Conservation (phyloP, 768 basidiomycete genomes). For the Suillus discolor region DNA sequence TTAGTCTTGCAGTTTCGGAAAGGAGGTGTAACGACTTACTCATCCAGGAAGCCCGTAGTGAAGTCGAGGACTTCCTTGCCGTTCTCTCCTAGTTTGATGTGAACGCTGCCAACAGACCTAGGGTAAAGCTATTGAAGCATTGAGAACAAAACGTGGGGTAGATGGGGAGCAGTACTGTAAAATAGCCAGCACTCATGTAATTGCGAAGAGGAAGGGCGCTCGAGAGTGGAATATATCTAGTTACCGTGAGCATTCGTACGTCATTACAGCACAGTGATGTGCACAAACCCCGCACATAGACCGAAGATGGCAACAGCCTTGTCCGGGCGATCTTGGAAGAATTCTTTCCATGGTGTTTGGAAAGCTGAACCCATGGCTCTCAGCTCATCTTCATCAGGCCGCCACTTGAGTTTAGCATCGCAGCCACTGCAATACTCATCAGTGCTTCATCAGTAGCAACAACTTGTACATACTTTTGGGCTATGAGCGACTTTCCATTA, state of each 20-base stretch:
- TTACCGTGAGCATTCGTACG: no score
- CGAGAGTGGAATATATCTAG: no score
- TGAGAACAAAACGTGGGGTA: not conserved
- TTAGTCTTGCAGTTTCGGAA: no score
- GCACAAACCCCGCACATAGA: no score
- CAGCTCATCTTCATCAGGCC: slow-evolving; percentile 25
- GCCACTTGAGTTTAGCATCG: slow-evolving; percentile 25
- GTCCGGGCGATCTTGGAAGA: slow-evolving; percentile 21
- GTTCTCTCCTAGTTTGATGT: slow-evolving; percentile 45
- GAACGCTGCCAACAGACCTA: slow-evolving; percentile 46
- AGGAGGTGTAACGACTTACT: no score
- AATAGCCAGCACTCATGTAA: no score
- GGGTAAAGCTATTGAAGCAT: slow-evolving; percentile 39
- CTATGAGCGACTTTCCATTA: no score
- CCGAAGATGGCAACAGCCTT: slow-evolving; percentile 16
- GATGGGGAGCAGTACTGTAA: no score
- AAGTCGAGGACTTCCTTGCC: slow-evolving; percentile 34
- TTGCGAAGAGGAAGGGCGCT: no score
- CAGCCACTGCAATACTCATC: slow-evolving; percentile 10
- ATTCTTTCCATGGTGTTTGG: slow-evolving; percentile 21
- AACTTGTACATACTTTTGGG: slow-evolving; percentile 11
- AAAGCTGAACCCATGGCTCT: slow-evolving; percentile 23
- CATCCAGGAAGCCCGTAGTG: no score
- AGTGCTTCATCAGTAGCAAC: not conserved
- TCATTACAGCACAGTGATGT: no score